Conservation (phyloP, 108 stramenopile genomes). For the Schizochytrium sp. region DNA sequence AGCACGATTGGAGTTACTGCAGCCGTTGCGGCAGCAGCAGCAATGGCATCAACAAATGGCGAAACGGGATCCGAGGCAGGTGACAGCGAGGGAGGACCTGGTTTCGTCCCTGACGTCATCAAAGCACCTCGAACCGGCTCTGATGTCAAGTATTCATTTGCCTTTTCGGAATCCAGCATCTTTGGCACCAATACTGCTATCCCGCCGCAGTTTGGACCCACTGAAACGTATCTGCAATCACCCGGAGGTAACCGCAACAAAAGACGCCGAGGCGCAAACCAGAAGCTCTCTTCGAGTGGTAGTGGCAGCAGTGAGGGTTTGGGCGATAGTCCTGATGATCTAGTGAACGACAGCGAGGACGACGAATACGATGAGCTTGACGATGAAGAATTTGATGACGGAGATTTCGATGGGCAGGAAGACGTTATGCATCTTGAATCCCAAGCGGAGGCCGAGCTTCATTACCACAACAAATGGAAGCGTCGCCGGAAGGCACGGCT, state of each 20-base stretch:
- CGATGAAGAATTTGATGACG: slow-evolving; percentile 29
- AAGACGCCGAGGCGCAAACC: background rate
- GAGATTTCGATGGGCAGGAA: background rate
- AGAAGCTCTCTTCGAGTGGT: background rate
- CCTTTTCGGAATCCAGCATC: slow-evolving; percentile 15
- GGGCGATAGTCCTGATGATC: background rate
- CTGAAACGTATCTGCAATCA: too few species aligned
- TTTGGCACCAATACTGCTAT: slow-evolving; percentile 8
- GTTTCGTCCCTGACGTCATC: background rate
- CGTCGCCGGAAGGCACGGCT: slow-evolving; percentile 25
- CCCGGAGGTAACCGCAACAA: too few species aligned
- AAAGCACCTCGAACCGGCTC: background rate
- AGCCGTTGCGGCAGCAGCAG: background rate
- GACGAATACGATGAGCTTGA: slow-evolving; percentile 47
- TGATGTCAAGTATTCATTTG: slow-evolving; percentile 34
- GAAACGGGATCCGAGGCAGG: background rate
- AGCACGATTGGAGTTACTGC: background rate
- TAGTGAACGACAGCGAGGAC: slow-evolving; percentile 14
- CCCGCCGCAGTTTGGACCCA: background rate
- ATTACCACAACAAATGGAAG: slow-evolving; percentile 31
- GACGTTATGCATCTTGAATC: slow-evolving; percentile 19
- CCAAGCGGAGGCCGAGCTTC: background rate
- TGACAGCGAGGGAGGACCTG: background rate
- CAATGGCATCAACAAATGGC: background rate
- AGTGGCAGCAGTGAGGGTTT: background rate